Base-by-base conservation (phyloP, 441 rosid genomes). In the Kokia cookei region DNA sequence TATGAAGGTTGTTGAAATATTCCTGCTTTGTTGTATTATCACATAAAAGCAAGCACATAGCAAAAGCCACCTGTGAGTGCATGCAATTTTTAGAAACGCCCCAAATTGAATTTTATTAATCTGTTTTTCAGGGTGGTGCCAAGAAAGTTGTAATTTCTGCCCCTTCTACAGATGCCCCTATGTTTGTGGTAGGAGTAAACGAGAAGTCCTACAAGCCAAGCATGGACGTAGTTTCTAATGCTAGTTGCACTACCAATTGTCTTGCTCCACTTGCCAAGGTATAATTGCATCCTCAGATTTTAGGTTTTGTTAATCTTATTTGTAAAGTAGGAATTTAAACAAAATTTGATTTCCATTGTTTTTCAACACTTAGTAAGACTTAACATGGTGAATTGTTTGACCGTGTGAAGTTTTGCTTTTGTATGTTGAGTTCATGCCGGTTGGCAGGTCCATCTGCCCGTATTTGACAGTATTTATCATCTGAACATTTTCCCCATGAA, bases 241-340 rank as follows among this genome's bases (percentile, higher is more conserved):
- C 99, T 57, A 96, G 99, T 82, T 96, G 99, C 84, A 96, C 99
- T 45, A 96, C 99, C 77, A 96, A 92, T 80, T 96, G 98, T 82
- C 98, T 96, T 83, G 98, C 98, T 75, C 98, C 98, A 81, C 95
- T 94, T 83, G 99, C 99, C 29, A 96, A 96, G 99, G 99, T 92
- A 73, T 75, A 80, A 61, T 69, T 55, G 43, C 72, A 74, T 35
- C 66, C 77, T 37, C 32, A 58, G 40, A 26, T 58, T 73, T 78
- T 55, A 73, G 60, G 43, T 45, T 14, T 24, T 35, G 29, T 27
- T 50, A 27, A 50, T 48, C 43, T 50, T 14, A 50, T 67, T 4
- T 0, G 37, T 26, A 0, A 8, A 66, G n/a, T 7, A 19, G 40
- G 40, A 55, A 47, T 26, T 47, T 26, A 47, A 47, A 48, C 40